These are phyloP conservation scores for Carex pumila DNA, from an alignment of 176 grass and related monocot species.

Conservation along the genomic window DNA sequence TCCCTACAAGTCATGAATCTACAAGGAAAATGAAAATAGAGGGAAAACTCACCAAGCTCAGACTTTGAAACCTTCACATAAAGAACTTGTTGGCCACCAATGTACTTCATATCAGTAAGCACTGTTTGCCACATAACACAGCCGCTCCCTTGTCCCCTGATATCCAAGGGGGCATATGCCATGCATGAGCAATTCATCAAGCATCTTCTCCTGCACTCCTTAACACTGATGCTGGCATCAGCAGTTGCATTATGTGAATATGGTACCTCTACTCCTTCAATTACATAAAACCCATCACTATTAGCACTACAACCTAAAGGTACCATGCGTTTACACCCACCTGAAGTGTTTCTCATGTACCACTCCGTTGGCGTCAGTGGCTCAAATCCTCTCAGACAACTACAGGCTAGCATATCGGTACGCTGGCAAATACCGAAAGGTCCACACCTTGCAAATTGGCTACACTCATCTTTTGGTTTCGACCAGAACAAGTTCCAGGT, in stretches of 20 bases:
- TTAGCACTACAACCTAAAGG: neutral
- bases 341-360: constrained; percentile 38
- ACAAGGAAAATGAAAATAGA: neutral
- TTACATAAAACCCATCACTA: constrained; percentile 21
- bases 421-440: constrained; percentile 38
- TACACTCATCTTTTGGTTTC: constrained; percentile 27
- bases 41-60: constrained; percentile 24
- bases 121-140: constrained; percentile 16
- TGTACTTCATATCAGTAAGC: constrained; percentile 33
- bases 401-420: constrained; percentile 13
- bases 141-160: constrained; percentile 23
- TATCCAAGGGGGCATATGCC: constrained; percentile 22
- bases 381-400: constrained; percentile 23
- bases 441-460: constrained; percentile 33
- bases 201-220: constrained; percentile 2
- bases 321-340: constrained; percentile 23
- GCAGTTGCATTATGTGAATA: constrained; percentile 24
- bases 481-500: constrained; percentile 36
- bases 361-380: constrained; percentile 1
- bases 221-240: neutral
- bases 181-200: constrained; percentile 9
- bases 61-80: constrained; percentile 32
- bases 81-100: neutral
- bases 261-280: constrained; percentile 37
- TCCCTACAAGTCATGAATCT: neutral